phyloP scores from a whole-genome alignment of 2,329 filamentous ascomycete genomes.

The Hymenoscyphus infarciens region DNA sequence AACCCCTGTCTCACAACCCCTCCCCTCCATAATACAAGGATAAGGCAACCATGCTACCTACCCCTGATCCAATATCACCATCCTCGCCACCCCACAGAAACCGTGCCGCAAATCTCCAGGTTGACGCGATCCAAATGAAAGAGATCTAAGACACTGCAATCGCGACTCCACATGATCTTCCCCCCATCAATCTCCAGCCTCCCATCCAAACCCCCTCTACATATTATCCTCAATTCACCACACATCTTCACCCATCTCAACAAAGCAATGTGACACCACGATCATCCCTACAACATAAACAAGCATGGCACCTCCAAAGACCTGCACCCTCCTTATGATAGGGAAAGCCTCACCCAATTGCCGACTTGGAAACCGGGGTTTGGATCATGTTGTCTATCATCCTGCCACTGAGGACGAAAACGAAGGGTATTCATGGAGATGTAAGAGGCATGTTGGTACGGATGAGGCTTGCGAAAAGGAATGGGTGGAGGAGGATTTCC shows the following conservation, averaged over 20 bases:
- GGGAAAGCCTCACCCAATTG: conserved; percentile 2
- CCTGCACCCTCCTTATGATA: neutral
- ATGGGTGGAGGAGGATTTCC: conserved; percentile 2
- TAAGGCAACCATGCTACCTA: neutral
- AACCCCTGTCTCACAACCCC: neutral
- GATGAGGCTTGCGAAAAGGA: neutral
- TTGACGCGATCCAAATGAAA: neutral
- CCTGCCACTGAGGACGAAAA: neutral
- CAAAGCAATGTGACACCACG: neutral
- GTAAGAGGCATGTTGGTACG: neutral
- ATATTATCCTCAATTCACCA: neutral
- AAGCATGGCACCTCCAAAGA: neutral
- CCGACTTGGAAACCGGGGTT: neutral
- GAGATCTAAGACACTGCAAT: neutral
- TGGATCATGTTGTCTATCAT: neutral
- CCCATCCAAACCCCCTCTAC: neutral
- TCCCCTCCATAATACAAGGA: neutral
- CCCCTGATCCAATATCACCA: neutral
- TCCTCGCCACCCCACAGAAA: neutral
- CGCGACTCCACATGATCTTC: too few relatives aligned
- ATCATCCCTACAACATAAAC: neutral
- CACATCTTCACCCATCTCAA: neutral
- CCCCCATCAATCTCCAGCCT: neutral
- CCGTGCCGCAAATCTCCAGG: neutral
- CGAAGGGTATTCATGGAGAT: neutral